A percentile compares a stretch with the other conserved stretches of the same genome.
phyloP scores from a whole-genome alignment of 2,329 filamentous ascomycete species.

The Aureobasidium sp. region DNA sequence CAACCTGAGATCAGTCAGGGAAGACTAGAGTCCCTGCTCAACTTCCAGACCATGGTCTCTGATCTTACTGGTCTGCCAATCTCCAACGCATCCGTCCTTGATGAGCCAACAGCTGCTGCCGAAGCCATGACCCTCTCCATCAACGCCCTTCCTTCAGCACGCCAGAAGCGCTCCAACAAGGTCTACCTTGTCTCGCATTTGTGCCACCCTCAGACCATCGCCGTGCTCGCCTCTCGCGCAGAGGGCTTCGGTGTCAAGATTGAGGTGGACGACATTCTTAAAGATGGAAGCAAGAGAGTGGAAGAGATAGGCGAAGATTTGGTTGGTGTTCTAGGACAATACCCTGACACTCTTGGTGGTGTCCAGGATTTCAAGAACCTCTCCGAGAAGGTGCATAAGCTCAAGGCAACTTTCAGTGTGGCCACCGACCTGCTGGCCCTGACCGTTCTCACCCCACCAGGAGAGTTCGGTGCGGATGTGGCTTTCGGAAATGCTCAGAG shows the following conservation, averaged over 20 bases:
- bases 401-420: conserved; percentile 72
- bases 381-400: conserved; percentile 67
- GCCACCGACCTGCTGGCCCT: conserved; percentile 84
- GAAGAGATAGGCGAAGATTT: conserved; percentile 71
- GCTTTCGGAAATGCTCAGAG: conserved; percentile 89
- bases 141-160: conserved; percentile 61
- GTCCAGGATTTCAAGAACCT: conserved; percentile 66
- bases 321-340: conserved; percentile 87
- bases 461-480: conserved; percentile 91
- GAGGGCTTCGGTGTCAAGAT: conserved; percentile 86
- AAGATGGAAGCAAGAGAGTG: conserved; percentile 55
- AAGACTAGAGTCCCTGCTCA: conserved; percentile 80
- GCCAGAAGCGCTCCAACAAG: conserved; percentile 67
- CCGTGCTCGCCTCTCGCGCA: conserved; percentile 75
- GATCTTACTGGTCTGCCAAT: conserved; percentile 83
- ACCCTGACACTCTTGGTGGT: conserved; percentile 80
- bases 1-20: conserved; percentile 97
- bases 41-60: conserved; percentile 88
- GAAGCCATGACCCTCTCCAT: conserved; percentile 94
- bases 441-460: conserved; percentile 79
- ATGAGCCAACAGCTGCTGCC: conserved; percentile 85
- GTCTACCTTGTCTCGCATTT: conserved; percentile 75
- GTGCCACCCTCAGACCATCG: conserved; percentile 77
- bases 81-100: conserved; percentile 82
- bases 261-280: conserved; percentile 61